phyloP scores from a whole-genome alignment of 768 basidiomycete genomes.

The Pleurotus salmoneostramineus region DNA sequence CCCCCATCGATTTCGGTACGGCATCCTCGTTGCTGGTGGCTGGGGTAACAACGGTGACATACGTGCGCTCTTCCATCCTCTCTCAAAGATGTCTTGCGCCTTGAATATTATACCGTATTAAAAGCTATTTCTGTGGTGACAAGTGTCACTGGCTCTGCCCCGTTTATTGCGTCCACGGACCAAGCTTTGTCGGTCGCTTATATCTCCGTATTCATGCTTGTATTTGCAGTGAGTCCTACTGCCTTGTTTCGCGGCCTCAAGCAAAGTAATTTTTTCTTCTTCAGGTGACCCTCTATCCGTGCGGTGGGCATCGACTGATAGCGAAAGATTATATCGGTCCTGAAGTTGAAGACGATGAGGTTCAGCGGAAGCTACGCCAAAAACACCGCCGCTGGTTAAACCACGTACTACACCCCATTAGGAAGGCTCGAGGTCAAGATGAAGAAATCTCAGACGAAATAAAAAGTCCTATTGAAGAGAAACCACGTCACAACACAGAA shows the following conservation, averaged over 20 bases:
- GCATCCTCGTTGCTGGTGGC: constrained; percentile 63
- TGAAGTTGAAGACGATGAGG: constrained; percentile 54
- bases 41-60: constrained; percentile 72
- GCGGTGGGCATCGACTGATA: constrained; percentile 52
- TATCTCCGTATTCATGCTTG: constrained; percentile 55
- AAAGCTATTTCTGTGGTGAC: constrained; percentile 63
- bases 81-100: constrained; percentile 17
- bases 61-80: constrained; percentile 32
- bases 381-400: constrained; percentile 26
- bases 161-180: constrained; percentile 55
- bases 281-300: constrained; percentile 62
- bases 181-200: constrained; percentile 65
- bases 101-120: background rate
- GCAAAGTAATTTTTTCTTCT: background rate
- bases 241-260: background rate
- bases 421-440: constrained; percentile 1
- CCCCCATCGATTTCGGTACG: constrained; percentile 71
- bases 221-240: constrained; percentile 45
- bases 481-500: too few relatives aligned
- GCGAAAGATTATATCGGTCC: constrained; percentile 63
- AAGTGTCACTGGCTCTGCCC: constrained; percentile 55
- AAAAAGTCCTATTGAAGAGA: too few relatives aligned
- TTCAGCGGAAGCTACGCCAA: constrained; percentile 38
- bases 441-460: background rate
- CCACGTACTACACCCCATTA: constrained; percentile 14